Evolutionary conservation across 768 basidiomycete genomes (phyloP).

Genomic region (Solioccasus polychromus): DNA sequence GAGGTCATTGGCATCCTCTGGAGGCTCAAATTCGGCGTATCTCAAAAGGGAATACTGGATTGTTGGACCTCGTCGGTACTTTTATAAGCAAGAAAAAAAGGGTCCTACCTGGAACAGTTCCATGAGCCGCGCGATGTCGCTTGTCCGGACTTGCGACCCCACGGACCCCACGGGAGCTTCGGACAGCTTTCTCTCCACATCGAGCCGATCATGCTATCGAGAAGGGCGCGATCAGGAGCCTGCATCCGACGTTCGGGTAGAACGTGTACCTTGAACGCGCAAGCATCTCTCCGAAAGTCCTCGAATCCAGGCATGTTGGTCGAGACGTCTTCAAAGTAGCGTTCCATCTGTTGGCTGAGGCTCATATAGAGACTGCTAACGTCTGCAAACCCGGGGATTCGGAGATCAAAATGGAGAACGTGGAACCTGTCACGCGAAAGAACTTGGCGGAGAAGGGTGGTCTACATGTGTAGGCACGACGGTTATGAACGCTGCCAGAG

Average conservation of each 20-base stretch:
- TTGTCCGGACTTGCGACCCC: constrained; percentile 59
- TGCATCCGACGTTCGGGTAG: background rate
- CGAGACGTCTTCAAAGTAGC: constrained; percentile 69
- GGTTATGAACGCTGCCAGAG: no score
- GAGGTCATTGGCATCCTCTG: constrained; percentile 27
- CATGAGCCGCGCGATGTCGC: constrained; percentile 81
- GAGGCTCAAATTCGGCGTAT: constrained; percentile 67
- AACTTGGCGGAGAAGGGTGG: constrained; percentile 75
- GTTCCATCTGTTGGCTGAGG: constrained; percentile 77
- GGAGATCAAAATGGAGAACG: constrained; percentile 80
- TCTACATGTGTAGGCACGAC: constrained; percentile 39
- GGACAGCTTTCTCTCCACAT: constrained; percentile 59
- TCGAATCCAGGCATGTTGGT: constrained; percentile 59
- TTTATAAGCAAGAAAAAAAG: background rate
- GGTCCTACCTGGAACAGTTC: constrained; percentile 69
- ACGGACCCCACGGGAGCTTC: constrained; percentile 42
- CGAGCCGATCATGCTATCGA: constrained; percentile 71
- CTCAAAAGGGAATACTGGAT: constrained; percentile 62
- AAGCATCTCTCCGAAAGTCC: constrained; percentile 71
- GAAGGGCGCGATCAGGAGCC: constrained; percentile 3
- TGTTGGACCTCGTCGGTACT: background rate
- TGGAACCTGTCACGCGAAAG: constrained; percentile 67
- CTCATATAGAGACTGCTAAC: constrained; percentile 73
- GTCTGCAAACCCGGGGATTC: constrained; percentile 83
- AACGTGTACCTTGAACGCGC: constrained; percentile 67